Evolutionary conservation across 2,329 filamentous ascomycete species (phyloP).

Genomic region (Ambrosiella cleistominuta): DNA sequence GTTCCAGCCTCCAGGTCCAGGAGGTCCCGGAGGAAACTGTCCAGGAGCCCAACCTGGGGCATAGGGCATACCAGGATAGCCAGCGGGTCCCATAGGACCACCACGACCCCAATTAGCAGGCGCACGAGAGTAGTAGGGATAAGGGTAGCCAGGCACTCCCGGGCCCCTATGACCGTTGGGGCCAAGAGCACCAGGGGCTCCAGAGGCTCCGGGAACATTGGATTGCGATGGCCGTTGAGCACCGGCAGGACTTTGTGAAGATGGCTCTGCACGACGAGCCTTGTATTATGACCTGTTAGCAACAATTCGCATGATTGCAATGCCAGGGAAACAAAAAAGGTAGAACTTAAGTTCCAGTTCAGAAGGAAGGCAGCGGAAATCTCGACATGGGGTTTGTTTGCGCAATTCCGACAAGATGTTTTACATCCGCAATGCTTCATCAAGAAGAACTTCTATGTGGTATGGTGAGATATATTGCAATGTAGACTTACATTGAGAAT

Average conservation of each 20-base stretch:
- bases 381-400: constrained; percentile 79
- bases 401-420: constrained; percentile 71
- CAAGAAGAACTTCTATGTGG: constrained; percentile 29
- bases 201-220: constrained; percentile 9
- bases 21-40: constrained; percentile 50
- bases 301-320: neutral
- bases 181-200: constrained; percentile 2
- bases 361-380: constrained; percentile 99
- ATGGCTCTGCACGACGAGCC: constrained; percentile 12
- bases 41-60: constrained; percentile 63
- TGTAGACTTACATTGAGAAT: constrained; percentile 77
- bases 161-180: constrained; percentile 1
- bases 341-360: constrained; percentile 30
- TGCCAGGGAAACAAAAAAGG: neutral
- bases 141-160: constrained; percentile 10
- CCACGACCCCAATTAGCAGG: constrained; percentile 36
- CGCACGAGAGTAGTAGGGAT: constrained; percentile 30
- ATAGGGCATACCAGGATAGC: constrained; percentile 44
- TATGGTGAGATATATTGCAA: constrained; percentile 13
- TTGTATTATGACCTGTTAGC: constrained; percentile 5
- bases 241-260: neutral
- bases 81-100: constrained; percentile 21
- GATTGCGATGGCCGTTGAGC: neutral
- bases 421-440: constrained; percentile 99
- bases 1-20: constrained; percentile 41